Conservation (phyloP, 495 filamentous ascomycete genomes). For the Pyrenopolyporus hunteri region DNA sequence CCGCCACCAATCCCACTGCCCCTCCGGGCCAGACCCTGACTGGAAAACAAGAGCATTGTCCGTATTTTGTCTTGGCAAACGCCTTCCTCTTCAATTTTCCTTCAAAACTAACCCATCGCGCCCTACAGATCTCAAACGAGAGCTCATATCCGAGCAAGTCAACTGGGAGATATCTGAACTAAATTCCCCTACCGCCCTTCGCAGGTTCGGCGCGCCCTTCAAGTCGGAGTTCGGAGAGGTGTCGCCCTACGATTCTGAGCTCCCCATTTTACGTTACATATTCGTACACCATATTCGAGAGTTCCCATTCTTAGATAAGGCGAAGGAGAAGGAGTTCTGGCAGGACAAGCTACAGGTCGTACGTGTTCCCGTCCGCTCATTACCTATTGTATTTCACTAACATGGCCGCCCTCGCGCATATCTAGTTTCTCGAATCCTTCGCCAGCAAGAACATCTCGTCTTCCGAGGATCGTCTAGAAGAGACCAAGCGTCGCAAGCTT, state of each 20-base stretch:
- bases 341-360: constrained; percentile 97
- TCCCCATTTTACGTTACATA: constrained; percentile 93
- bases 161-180: constrained; percentile 88
- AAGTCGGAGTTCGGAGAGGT: constrained; percentile 90
- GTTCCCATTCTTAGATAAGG: constrained; percentile 95
- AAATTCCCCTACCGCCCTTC: constrained; percentile 90
- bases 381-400: constrained; percentile 12
- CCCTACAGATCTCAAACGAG: constrained; percentile 87
- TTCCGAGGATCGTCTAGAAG: constrained; percentile 92
- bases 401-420: not conserved
- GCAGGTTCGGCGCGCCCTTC: constrained; percentile 95
- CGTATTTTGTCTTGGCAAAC: constrained; percentile 33
- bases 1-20: constrained; percentile 15
- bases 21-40: constrained; percentile 62
- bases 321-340: constrained; percentile 98
- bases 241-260: constrained; percentile 88
- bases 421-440: constrained; percentile 92
- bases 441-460: constrained; percentile 98
- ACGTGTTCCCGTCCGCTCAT: constrained; percentile 45
- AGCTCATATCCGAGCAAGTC: constrained; percentile 89
- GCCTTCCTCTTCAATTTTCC: not conserved
- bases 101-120: constrained; percentile 37
- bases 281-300: constrained; percentile 98
- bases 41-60: constrained; percentile 98
- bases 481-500: constrained; percentile 92